Base-by-base conservation (phyloP, 2,329 filamentous ascomycete species). In the Scorias spongiosa region DNA sequence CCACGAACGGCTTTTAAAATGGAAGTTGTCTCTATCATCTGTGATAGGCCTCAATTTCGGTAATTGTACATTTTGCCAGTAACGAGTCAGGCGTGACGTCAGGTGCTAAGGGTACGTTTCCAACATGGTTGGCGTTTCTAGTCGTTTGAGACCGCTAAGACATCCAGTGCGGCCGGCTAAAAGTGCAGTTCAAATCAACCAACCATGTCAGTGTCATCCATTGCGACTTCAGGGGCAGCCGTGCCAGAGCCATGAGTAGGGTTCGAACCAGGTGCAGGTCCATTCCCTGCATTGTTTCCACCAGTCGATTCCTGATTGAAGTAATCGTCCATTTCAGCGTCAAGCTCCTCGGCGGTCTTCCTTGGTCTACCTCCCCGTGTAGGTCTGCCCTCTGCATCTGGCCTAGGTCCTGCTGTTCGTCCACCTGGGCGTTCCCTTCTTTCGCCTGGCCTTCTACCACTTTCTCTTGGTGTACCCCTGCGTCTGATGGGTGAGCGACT, bases 271-370 rank as follows among this genome's bases (percentile, higher is more conserved):
- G 29, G 42, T 10, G 46, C 51, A 18, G 44, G 46, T 17, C 41
- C 49, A 26, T 49, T 52, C 12, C 44, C 44, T 12, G 47, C 48
- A 18, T 43, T 47, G 40, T 47, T 54, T 57, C 62, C 18, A 59
- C 65, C 30, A 62, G 65, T n/a, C 62, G 42, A 57, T 63, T 40
- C 64, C 57, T 66, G 67, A 28, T 74, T 79, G 69, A 86, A 95
- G 63, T 95, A 95, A 58, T 94, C 85, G 28, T 81, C 86, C 88
- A 95, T 95, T 65, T 95, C 88, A n/a, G 84, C 85, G 61, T 95
- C 88, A 36, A 95, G 70, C 60, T 95, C 85, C 55, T 93, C 84
- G 52, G 87, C 82, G 0, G 88, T 94, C 74, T 93, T 94, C 64
- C 78, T 81, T 2, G 78, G 72, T 41, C 84, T 74, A 34, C 60